Evolutionary conservation across 805 yeast genomes (phyloP), one percentile per base, ranked within the genome.

Genomic region (Wickerhamiella azymoides): DNA sequence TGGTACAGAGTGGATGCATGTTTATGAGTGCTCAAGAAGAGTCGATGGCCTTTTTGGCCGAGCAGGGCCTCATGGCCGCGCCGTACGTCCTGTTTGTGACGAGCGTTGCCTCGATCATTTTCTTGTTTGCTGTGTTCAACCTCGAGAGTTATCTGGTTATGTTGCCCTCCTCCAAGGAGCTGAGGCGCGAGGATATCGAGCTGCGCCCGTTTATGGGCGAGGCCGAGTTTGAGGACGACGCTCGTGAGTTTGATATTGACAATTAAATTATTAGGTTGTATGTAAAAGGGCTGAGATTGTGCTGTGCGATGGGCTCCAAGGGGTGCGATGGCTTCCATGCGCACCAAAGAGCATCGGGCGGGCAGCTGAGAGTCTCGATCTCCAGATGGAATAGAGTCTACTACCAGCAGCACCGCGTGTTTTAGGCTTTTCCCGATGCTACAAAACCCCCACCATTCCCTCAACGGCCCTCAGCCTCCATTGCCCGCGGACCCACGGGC

Each of bases 11-110:
- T 1, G 97, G 97, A 1, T 61, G 81, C 7, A 57, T 84, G 50
- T 89, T 89, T 60, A 88, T 88, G 96, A 76, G 84, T 24, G 97
- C 97, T 18, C 88, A 73, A 51, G 96, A 88, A 59, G 94, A 89
- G 60, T 95, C 88, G 59, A 67, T 89, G 55, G 62, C 63, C 9
- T 65, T 84, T 49, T 84, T 88, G 1, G 64, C 76, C 45, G 77
- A 76, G 52, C 68, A 83, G 53, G 84, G 85, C 1, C 80, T 94
- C 3, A 95, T 84, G 62, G 92, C 83, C 55, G 77, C 89, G 41
- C 76, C 94, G 0, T 89, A 89, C 61, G 73, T 83, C 32, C 66
- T 89, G 63, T 73, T 80, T 5, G 68, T 81, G 4, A 62, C 77
- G 10, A 74, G 88, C 6, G 83, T 83, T 0, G 88, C 93, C 0